Percentiles rank a stretch among this genome's conserved stretches.
Conservation (phyloP, 1,284 basidiomycete genomes). For the Polyporus tsugae region DNA sequence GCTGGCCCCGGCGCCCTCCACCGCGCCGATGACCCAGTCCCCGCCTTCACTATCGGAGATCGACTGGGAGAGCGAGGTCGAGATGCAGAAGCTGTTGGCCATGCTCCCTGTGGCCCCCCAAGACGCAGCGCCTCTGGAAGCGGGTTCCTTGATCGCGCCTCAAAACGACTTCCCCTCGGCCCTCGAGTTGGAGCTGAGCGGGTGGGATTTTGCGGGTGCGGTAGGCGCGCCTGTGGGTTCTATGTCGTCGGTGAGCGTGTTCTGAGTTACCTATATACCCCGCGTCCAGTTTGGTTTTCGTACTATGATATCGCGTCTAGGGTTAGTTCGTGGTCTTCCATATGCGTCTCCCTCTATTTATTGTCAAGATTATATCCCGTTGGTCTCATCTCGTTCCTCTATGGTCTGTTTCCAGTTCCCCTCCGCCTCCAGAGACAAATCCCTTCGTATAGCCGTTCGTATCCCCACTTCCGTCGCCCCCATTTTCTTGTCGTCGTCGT, state of each 20-base stretch:
- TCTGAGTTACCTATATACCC: conserved; percentile 31
- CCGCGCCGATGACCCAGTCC: conserved; percentile 35
- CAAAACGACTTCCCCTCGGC: conserved; percentile 45
- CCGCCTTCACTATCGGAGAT: conserved; percentile 32
- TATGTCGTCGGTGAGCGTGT: conserved; percentile 40
- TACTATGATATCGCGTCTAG: conserved; percentile 27
- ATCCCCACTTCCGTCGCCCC: not conserved
- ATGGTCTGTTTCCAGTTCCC: conserved; percentile 12
- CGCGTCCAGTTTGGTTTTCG: conserved; percentile 22
- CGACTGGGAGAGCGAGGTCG: conserved; percentile 56
- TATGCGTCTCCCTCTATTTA: conserved; percentile 36
- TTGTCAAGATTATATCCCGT: conserved; percentile 32
- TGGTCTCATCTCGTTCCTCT: conserved; percentile 30
- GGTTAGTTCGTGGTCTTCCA: conserved; percentile 33
- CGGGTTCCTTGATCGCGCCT: conserved; percentile 30
- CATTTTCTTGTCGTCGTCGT: conserved; percentile 17
- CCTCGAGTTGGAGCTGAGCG: conserved; percentile 47
- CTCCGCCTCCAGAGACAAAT: conserved; percentile 20
- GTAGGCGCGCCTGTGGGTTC: conserved; percentile 26
- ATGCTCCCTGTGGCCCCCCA: conserved; percentile 52
- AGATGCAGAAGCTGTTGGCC: conserved; percentile 70
- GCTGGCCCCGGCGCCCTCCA: conserved; percentile 30
- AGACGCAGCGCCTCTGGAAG: conserved; percentile 39
- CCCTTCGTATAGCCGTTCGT: conserved; percentile 6
- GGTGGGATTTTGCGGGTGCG: conserved; percentile 41